phyloP scores from a whole-genome alignment of 805 yeast species.

The Teunomyces aglyptinius region DNA sequence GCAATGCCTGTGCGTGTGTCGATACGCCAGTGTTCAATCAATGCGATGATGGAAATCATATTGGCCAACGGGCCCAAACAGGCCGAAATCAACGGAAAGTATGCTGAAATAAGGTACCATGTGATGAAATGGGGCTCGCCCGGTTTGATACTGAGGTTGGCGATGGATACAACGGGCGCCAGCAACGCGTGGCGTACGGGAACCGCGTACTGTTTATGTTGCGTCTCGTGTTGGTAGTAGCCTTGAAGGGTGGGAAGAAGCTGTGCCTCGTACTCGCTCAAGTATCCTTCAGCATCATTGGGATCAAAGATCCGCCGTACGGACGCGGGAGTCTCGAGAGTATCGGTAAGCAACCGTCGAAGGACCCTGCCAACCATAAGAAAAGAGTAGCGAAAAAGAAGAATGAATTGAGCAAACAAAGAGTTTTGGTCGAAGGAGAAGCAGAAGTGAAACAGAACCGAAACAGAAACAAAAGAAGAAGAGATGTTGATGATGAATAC shows the following conservation, averaged over 20 bases:
- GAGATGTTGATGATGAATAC: no score
- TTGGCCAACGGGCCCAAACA: slow-evolving; percentile 79
- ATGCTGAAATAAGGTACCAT: slow-evolving; percentile 69
- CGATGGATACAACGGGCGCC: slow-evolving; percentile 32
- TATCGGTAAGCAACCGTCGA: neutral
- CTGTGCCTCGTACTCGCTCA: neutral
- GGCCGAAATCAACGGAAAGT: slow-evolving; percentile 73
- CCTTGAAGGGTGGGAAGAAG: slow-evolving; percentile 1
- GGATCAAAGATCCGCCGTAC: neutral
- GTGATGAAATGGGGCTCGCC: slow-evolving; percentile 35
- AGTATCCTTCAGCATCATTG: slow-evolving; percentile 3
- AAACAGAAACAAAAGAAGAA: no score
- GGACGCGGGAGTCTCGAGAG: neutral
- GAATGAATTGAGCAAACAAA: no score
- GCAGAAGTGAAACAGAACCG: no score
- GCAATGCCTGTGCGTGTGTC: slow-evolving; percentile 20
- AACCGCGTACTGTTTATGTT: slow-evolving; percentile 8
- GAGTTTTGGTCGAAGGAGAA: no score
- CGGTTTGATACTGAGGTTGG: slow-evolving; percentile 32
- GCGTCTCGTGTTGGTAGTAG: neutral
- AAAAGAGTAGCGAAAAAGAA: neutral
- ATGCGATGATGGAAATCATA: slow-evolving; percentile 67
- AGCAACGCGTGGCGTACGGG: slow-evolving; percentile 28
- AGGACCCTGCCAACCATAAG: neutral
- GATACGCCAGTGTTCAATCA: slow-evolving; percentile 66